phyloP scores from a whole-genome alignment of 257 asterid genomes.

The Thymus quinquecostatus region DNA sequence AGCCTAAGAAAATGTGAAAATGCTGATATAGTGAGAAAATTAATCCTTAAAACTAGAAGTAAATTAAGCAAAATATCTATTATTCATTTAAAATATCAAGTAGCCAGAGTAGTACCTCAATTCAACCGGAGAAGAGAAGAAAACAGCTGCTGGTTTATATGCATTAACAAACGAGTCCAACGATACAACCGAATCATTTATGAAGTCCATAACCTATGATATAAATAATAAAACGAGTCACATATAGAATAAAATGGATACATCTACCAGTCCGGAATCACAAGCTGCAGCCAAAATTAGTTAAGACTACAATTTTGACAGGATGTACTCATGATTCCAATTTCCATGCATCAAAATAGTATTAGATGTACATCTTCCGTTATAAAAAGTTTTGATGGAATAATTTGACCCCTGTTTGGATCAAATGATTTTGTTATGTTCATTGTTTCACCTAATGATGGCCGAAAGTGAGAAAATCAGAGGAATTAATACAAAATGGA shows the following conservation, averaged over 20 bases:
- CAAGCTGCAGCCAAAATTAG: constrained; percentile 3
- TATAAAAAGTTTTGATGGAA: constrained; percentile 14
- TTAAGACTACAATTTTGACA: constrained; percentile 14
- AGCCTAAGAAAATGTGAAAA: constrained; percentile 19
- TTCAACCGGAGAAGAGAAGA: constrained; percentile 75
- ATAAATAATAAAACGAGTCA: constrained; percentile 25
- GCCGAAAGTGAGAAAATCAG: constrained; percentile 18
- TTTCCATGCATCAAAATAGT: constrained; percentile 21
- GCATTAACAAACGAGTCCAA: constrained; percentile 83
- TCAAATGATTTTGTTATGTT: constrained; percentile 5
- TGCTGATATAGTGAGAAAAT: background rate
- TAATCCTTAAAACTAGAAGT: background rate
- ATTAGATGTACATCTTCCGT: constrained; percentile 11
- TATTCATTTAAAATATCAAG: constrained; percentile 11
- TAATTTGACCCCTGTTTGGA: background rate
- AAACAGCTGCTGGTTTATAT: constrained; percentile 73
- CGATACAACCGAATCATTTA: constrained; percentile 87
- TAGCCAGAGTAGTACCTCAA: constrained; percentile 54
- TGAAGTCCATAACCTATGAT: constrained; percentile 92
- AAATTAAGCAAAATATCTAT: background rate
- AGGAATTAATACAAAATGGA: constrained; percentile 10
- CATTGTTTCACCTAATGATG: constrained; percentile 7
- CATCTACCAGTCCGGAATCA: constrained; percentile 23
- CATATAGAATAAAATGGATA: background rate
- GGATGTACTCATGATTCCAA: constrained; percentile 11